phyloP scores from a whole-genome alignment of 495 filamentous ascomycete species.

The Rusavskia elegans region DNA sequence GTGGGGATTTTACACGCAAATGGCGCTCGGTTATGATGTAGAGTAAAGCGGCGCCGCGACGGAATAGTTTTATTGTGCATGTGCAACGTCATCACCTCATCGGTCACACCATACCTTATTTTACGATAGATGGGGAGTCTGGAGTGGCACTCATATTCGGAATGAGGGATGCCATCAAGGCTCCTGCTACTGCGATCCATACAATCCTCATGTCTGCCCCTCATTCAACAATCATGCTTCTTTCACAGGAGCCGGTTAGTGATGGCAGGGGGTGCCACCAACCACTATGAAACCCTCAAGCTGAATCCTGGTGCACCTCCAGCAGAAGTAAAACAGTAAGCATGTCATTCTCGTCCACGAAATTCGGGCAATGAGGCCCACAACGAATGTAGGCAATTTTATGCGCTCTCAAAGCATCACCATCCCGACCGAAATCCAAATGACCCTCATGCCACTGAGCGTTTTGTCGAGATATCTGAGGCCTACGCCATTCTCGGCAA shows the following conservation, averaged over 20 bases:
- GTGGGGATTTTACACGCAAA: too few species aligned
- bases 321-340: slow-evolving; percentile 71
- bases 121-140: slow-evolving; percentile 23
- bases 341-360: not conserved
- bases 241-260: slow-evolving; percentile 18
- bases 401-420: slow-evolving; percentile 76
- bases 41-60: too few species aligned
- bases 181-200: slow-evolving; percentile 28
- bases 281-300: slow-evolving; percentile 69
- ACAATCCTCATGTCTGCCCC: not conserved
- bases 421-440: slow-evolving; percentile 83
- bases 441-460: slow-evolving; percentile 53
- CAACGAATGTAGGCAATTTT: slow-evolving; percentile 52
- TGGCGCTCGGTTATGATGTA: too few species aligned
- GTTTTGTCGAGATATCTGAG: slow-evolving; percentile 74
- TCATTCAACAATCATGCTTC: slow-evolving; percentile 1
- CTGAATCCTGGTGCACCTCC: slow-evolving; percentile 50
- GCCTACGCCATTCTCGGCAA: slow-evolving; percentile 70
- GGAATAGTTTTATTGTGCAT: too few species aligned
- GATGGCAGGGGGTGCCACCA: slow-evolving; percentile 11
- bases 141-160: slow-evolving; percentile 22
- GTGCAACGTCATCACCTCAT: not conserved
- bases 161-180: slow-evolving; percentile 39
- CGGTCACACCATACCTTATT: not conserved
- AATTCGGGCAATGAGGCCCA: not conserved